Conservation (phyloP, 2,329 filamentous ascomycete species). For the Calonectria montana region DNA sequence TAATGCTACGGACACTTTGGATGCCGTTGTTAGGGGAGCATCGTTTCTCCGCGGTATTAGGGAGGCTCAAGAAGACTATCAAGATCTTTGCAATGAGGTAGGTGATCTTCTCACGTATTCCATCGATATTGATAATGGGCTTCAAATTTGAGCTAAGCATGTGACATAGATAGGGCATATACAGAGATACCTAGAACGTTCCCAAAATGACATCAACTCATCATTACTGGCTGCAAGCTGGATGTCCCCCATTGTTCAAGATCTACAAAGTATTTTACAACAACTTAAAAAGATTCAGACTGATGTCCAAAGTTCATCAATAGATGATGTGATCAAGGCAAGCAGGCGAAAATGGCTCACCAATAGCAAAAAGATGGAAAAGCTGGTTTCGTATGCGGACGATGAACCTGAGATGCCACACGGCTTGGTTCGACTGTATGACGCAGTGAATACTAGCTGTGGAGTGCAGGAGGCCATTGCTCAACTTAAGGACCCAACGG, state of each 20-base stretch:
- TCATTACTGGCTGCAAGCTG: not conserved
- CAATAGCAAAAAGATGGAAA: not conserved
- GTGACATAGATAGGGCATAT: not conserved
- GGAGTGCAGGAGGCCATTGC: no score
- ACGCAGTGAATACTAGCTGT: not conserved
- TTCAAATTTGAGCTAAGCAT: not conserved
- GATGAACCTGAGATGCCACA: not conserved
- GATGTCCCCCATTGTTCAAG: not conserved
- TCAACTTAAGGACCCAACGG: not conserved
- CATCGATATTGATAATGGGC: no score
- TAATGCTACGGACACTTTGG: not conserved
- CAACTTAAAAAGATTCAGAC: not conserved
- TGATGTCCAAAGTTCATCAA: not conserved
- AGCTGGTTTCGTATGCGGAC: not conserved
- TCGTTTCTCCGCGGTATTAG: not conserved
- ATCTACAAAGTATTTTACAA: not conserved
- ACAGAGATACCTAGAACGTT: not conserved
- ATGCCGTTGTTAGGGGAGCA: not conserved
- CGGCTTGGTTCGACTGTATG: not conserved
- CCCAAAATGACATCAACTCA: not conserved
- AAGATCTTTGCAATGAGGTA: not conserved
- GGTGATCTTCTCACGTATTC: not conserved
- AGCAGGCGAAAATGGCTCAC: not conserved
- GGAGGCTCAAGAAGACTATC: not conserved
- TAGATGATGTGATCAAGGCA: not conserved